phyloP scores from a whole-genome alignment of 306 rosid genomes.

The Begonia fuchsioides region DNA sequence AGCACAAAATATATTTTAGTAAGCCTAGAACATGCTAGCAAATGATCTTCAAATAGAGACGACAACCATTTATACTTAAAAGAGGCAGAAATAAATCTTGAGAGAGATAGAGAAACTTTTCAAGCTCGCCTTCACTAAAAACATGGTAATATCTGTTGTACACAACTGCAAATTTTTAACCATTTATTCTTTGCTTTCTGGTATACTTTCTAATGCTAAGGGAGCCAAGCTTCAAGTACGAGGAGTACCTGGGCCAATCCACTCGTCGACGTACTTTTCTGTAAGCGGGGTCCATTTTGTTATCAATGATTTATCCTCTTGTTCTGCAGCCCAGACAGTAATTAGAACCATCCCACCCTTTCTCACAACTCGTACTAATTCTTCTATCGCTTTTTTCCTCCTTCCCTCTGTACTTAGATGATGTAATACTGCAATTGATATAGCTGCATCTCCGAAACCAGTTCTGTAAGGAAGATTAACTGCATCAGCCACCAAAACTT shows the following conservation, averaged over 20 bases:
- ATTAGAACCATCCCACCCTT: slow-evolving; percentile 82
- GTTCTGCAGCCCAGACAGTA: slow-evolving; percentile 97
- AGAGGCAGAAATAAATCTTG: slow-evolving; percentile 1
- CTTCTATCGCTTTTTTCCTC: slow-evolving; percentile 74
- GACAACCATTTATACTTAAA: neutral
- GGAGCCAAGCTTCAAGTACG: slow-evolving; percentile 33
- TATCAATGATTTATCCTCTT: slow-evolving; percentile 59
- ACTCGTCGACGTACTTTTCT: slow-evolving; percentile 63
- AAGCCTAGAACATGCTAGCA: too few relatives aligned
- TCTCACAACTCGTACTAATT: slow-evolving; percentile 71
- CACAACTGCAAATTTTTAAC: slow-evolving; percentile 64
- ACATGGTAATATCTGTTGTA: slow-evolving; percentile 91
- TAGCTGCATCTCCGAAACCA: slow-evolving; percentile 81
- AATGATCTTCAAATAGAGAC: too few relatives aligned
- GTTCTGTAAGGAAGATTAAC: slow-evolving; percentile 75
- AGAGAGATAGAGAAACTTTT: slow-evolving; percentile 39
- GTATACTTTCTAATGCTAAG: slow-evolving; percentile 53
- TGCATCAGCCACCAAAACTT: slow-evolving; percentile 80
- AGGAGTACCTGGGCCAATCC: slow-evolving; percentile 86
- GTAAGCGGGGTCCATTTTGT: slow-evolving; percentile 79
- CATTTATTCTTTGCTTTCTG: slow-evolving; percentile 54
- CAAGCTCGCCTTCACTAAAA: slow-evolving; percentile 90
- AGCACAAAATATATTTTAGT: too few relatives aligned
- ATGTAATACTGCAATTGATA: slow-evolving; percentile 87
- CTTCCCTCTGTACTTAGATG: slow-evolving; percentile 79